Conservation (phyloP, 2,329 filamentous ascomycete genomes). For the Cladosporium colombiae region DNA sequence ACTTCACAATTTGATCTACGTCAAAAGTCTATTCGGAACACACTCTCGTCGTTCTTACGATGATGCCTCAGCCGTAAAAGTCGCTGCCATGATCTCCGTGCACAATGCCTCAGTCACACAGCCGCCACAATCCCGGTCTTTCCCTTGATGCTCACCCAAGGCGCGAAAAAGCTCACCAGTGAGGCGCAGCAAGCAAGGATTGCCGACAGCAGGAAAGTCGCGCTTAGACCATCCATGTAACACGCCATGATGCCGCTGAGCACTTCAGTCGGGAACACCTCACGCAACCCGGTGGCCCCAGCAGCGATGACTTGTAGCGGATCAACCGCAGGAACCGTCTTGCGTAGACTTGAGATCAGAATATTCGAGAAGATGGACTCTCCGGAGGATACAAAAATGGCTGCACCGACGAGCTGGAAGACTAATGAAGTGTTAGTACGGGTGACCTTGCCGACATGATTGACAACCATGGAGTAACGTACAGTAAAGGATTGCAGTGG, state of each 20-base stretch:
- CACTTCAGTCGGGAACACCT: conserved; percentile 30
- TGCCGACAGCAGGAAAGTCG: conserved; percentile 15
- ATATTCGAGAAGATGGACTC: conserved; percentile 42
- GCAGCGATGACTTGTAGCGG: conserved; percentile 31
- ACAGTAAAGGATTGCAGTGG: conserved; percentile 44
- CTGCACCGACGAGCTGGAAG: conserved; percentile 46
- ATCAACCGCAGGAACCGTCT: conserved; percentile 31
- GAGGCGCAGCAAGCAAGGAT: conserved; percentile 12
- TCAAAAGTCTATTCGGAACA: background rate
- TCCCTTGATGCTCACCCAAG: conserved; percentile 19
- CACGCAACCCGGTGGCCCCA: conserved; percentile 37
- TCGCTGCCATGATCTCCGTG: background rate
- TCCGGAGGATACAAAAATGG: conserved; percentile 45
- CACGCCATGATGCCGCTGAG: conserved; percentile 33
- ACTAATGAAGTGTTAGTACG: conserved; percentile 31
- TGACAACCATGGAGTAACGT: background rate
- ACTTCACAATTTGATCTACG: background rate
- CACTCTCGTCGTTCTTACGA: background rate
- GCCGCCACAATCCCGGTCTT: background rate
- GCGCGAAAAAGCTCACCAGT: conserved; percentile 6
- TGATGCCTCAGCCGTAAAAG: background rate
- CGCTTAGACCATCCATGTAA: conserved; percentile 38
- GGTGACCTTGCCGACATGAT: background rate
- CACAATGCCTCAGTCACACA: background rate
- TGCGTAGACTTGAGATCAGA: conserved; percentile 31